Base-by-base conservation (phyloP, 225 moss, liverwort and hornwort genomes). In the Straminergon stramineum region DNA sequence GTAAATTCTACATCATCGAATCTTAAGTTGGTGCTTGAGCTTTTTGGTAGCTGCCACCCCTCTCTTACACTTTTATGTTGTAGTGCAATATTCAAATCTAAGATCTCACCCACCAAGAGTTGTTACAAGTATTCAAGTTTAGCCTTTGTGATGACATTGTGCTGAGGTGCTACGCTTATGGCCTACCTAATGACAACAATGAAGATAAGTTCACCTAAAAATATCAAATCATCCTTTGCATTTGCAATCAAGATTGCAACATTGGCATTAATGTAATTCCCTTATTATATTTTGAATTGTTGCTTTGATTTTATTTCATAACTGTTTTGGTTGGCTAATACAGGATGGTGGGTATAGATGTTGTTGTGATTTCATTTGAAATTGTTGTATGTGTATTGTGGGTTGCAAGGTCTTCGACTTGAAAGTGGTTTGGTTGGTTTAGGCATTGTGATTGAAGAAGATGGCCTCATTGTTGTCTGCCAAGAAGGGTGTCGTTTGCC, bases 91-190 rank as follows among this genome's bases (percentile, higher is more conserved):
- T 71, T 70, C 24, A 0, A 1, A 39, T 39, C 1, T 14, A 0
- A 68, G 12, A 70, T 70, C 23, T 69, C 13, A 39, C 23, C 0
- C 7, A 4, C 0, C 0, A 0, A 68, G 37, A 68, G 6, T 6
- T 67, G 1, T 2, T 37, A 0, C 0, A 21, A 7, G 2, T 37
- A 7, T 11, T 37, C 1, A 5, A n/a, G 13, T 22, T 68, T 37
- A 69, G 22, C 69, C 22, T 69, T 69, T 69, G n/a, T 2, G 3
- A 69, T 2, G 2, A n/a, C n/a, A 13, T n/a, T 0, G 0, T n/a
- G 0, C 0, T 70, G 1, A 13, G 8, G 1, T 23, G 14, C 4
- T 70, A 2, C 0, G 1, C n/a, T n/a, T n/a, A n/a, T n/a, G n/a
- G n/a, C 39, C 70, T 23, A 22, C 13, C 2, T n/a, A 1, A 4